Evolutionary conservation across 352 stramenopile genomes (phyloP).

Genomic region (Phytophthora chlamydospora): DNA sequence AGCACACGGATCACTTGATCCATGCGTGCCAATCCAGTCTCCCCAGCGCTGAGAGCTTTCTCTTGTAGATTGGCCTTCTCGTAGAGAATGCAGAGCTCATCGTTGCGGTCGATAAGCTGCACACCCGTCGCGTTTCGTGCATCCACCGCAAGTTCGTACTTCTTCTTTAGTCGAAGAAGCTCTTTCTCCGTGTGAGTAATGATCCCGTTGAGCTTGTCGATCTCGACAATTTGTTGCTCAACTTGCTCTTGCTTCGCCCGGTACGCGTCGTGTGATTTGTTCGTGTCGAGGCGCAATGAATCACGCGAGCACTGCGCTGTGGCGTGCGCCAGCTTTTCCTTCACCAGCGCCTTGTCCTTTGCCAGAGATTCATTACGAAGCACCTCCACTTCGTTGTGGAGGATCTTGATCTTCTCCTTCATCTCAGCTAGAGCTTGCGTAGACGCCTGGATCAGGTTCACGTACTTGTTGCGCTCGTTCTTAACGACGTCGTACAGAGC

Average conservation of each 20-base stretch:
- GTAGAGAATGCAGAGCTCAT: constrained; percentile 96
- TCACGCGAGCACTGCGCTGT: constrained; percentile 91
- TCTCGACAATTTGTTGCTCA: constrained; percentile 95
- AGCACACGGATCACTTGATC: constrained; percentile 84
- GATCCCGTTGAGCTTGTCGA: constrained; percentile 95
- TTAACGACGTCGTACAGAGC: constrained; percentile 96
- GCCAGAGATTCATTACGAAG: constrained; percentile 91
- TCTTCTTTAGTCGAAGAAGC: constrained; percentile 93
- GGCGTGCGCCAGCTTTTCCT: constrained; percentile 88
- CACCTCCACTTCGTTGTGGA: constrained; percentile 95
- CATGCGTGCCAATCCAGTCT: constrained; percentile 78
- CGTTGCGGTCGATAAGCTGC: constrained; percentile 95
- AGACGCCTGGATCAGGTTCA: constrained; percentile 93
- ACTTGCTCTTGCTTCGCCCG: constrained; percentile 90
- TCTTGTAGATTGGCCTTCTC: constrained; percentile 93
- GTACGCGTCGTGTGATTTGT: constrained; percentile 92
- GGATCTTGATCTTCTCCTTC: constrained; percentile 97
- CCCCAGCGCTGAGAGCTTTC: constrained; percentile 78
- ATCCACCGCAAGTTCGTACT: constrained; percentile 90
- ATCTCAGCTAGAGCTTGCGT: constrained; percentile 94
- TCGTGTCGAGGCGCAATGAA: constrained; percentile 88
- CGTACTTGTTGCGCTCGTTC: constrained; percentile 96
- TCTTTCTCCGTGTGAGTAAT: constrained; percentile 92
- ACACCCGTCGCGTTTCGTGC: constrained; percentile 90
- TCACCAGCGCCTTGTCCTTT: constrained; percentile 93